Conservation (phyloP, 2,329 filamentous ascomycete species). For the Cyphellophora europaea region DNA sequence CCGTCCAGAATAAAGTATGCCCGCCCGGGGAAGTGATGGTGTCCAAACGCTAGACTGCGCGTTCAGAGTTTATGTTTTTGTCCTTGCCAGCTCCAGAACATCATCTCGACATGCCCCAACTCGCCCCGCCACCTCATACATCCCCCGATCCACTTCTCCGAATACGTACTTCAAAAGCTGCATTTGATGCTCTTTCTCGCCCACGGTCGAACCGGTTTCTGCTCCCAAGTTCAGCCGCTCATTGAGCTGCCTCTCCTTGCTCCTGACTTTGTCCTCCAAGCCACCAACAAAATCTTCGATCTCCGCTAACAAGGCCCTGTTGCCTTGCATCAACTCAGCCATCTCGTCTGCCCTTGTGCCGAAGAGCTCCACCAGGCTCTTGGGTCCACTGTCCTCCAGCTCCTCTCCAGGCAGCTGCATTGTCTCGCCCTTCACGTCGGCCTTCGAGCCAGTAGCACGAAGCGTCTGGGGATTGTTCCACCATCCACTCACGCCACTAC, state of each 20-base stretch:
- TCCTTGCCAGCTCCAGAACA: slow-evolving; percentile 47
- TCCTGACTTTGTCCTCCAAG: slow-evolving; percentile 44
- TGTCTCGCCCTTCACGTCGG: slow-evolving; percentile 26
- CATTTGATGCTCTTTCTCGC: slow-evolving; percentile 36
- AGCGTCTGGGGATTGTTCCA: slow-evolving; percentile 22
- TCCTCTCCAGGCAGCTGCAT: slow-evolving; percentile 39
- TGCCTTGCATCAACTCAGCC: slow-evolving; percentile 46
- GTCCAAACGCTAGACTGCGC: too few species aligned
- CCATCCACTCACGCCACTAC: slow-evolving; percentile 19
- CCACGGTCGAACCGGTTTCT: slow-evolving; percentile 27
- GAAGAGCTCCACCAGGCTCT: slow-evolving; percentile 56
- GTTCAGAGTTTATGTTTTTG: slow-evolving; percentile 7
- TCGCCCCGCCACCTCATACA: slow-evolving; percentile 53
- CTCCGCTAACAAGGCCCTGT: slow-evolving; percentile 51
- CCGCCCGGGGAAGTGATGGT: too few species aligned
- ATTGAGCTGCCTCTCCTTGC: slow-evolving; percentile 31
- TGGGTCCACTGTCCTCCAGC: slow-evolving; percentile 36
- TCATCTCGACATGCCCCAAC: slow-evolving; percentile 52
- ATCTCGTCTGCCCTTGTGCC: slow-evolving; percentile 55
- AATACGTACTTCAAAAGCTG: slow-evolving; percentile 41
- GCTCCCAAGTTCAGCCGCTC: slow-evolving; percentile 51
- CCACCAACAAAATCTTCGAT: slow-evolving; percentile 57
- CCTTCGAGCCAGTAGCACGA: slow-evolving; percentile 23
- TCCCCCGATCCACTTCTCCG: slow-evolving; percentile 56
- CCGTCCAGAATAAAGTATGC: too few species aligned